Base-by-base conservation (phyloP, 179 eudicot genomes). In the Dionaea muscipula region DNA sequence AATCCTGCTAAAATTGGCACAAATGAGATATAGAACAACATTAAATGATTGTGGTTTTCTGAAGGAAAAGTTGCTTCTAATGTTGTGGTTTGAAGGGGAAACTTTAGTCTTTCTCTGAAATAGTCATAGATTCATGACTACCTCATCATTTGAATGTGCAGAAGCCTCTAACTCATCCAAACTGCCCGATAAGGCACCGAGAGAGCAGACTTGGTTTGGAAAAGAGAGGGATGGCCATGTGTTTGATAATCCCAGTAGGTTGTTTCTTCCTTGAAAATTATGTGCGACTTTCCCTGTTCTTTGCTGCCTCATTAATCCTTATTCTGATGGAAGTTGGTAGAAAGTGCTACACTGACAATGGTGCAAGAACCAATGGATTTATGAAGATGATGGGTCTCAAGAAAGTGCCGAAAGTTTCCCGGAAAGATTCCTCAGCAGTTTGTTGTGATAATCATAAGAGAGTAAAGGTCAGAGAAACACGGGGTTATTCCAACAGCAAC, bases 301-400 rank as follows among this genome's bases (percentile, higher is more conserved):
- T 45, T 63, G 46, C 14, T 55, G 64, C n/a, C 40, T 35, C 33
- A 39, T 46, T 35, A 31, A 63, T 26, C 13, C 23, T 46, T 37
- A 51, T 19, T 18, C 45, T 59, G 51, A 22, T 21, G 46, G 37
- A 53, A 68, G 76, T 56, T 43, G 43, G 39, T 48, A 63, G 68
- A 51, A 50, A 48, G 67, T 55, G 68, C 79, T 47, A 56, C 70
- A 47, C 76, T 64, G 59, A 67, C 65, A 75, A 72, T 81, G 78
- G 81, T 53, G 31, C 50, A 43, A 39, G 75, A 26, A 74, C 72
- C 66, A 65, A 47, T 49, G 82, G 87, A 58, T 62, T 71, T 57
- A 75, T 60, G 78, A 83, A 68, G 75, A 75, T 63, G 62, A 64
- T 79, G 66, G 95, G 82, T 54, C 74, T 74, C 23, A 74, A 69